These are phyloP conservation scores for Aspergillus fischeri DNA, from an alignment of 2,329 filamentous ascomycete species.

Conservation along the genomic window DNA sequence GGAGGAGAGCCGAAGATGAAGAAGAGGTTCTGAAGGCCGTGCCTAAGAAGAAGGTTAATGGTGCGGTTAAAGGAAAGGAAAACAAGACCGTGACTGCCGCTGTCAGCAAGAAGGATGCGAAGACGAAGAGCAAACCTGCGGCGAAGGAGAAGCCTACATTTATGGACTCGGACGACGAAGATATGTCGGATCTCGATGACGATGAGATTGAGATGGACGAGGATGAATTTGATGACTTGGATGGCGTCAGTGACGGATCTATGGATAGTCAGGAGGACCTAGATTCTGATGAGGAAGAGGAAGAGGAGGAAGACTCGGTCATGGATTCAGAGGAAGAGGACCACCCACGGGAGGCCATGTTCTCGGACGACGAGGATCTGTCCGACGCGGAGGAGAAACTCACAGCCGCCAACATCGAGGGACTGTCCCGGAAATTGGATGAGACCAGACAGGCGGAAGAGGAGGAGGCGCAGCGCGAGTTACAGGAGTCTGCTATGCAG, in stretches of 20 bases:
- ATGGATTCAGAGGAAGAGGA: slow-evolving; percentile 68
- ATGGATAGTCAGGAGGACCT: slow-evolving; percentile 48
- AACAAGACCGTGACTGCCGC: slow-evolving; percentile 22
- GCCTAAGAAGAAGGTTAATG: slow-evolving; percentile 41
- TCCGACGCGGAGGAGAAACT: slow-evolving; percentile 85
- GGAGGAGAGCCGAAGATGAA: slow-evolving; percentile 48
- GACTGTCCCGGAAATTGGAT: slow-evolving; percentile 81
- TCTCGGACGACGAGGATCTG: slow-evolving; percentile 91
- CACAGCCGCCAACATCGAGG: slow-evolving; percentile 93
- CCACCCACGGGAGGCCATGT: slow-evolving; percentile 64
- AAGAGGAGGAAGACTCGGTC: slow-evolving; percentile 50
- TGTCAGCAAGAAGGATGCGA: slow-evolving; percentile 29
- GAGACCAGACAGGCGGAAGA: slow-evolving; percentile 70
- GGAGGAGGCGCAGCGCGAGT: slow-evolving; percentile 76
- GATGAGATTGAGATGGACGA: slow-evolving; percentile 39
- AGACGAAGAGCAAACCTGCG: slow-evolving; percentile 22
- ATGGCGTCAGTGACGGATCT: slow-evolving; percentile 39
- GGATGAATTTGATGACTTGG: slow-evolving; percentile 46
- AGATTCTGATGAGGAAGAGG: slow-evolving; percentile 59
- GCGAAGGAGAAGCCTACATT: slow-evolving; percentile 26
- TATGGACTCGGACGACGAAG: slow-evolving; percentile 35
- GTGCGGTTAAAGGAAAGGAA: slow-evolving; percentile 26
- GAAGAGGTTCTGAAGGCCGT: slow-evolving; percentile 39
- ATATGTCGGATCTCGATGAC: slow-evolving; percentile 31
- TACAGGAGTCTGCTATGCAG: slow-evolving; percentile 80